Evolutionary conservation across 2,329 filamentous ascomycete species (phyloP), one percentile per base, ranked within the genome.

Genomic region (Phoma sp.): DNA sequence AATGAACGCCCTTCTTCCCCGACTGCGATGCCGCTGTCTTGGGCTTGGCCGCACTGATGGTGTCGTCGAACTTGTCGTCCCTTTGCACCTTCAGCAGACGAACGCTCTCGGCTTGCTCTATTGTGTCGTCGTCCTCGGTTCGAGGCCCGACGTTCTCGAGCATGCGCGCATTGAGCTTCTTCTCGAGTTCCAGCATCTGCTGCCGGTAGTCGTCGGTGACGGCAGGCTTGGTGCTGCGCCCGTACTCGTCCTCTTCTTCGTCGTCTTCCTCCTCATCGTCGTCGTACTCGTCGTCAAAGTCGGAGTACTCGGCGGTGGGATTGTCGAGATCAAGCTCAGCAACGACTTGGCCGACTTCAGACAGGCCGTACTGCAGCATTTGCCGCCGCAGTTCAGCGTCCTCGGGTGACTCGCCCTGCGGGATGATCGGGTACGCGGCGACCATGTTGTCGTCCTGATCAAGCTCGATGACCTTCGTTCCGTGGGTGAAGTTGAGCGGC

Each of bases 301-400:
- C 78, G n/a, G 81, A 80, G 22, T 81, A 84, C 13, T 76, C 71
- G 12, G 72, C 74, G 25, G 72, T 79, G 17, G 80, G 81, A 56
- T 93, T 88, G 59, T 96, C 91, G 2, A 98, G 76, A 54, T 96
- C 86, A 40, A 99, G 84, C 76, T 98, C 92, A 15, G 95, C 95
- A 15, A 99, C 95, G 2, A 99, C 90, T 33, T 91, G 87, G 4
- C 92, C 92, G 53, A 99, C 88, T 74, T 98, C 94, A 39, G 89
- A 88, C 75, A 96, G 80, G 58, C 91, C 88, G 71, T 98, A 99
- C 60, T 90, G 84, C 7, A 98, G 82, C 93, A 99, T 98, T 69
- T 97, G 88, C 53, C 88, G 85, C 6, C 95, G 88, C 22, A 96
- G 76, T 29, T 84, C 84, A 4, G 92, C 90, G 60, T 97, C 94